A percentile compares a stretch with the other conserved stretches of the same genome.
These are phyloP conservation scores for Neoboletus brunneissimus DNA, from an alignment of 768 basidiomycete genomes.

Conservation along the genomic window DNA sequence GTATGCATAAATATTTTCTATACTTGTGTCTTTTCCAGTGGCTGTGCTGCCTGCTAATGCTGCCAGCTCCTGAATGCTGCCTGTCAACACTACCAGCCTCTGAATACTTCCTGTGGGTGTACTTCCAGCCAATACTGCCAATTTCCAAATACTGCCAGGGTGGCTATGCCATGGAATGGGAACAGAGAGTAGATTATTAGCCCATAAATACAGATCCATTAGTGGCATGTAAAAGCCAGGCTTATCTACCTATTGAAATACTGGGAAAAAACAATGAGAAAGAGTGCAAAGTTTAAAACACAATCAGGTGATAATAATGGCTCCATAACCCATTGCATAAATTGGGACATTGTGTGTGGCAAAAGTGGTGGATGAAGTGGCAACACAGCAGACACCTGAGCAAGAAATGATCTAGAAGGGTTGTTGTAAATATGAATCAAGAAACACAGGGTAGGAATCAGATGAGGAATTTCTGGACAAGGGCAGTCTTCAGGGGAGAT, in stretches of 20 bases:
- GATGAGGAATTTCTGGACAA: neutral
- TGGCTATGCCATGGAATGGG: no score
- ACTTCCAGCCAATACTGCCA: no score
- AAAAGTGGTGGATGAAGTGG: neutral
- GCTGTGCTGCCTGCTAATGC: no score
- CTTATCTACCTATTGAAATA: neutral
- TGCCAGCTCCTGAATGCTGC: no score
- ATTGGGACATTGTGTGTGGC: neutral
- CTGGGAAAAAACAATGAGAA: neutral
- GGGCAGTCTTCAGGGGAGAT: neutral
- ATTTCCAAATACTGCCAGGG: no score
- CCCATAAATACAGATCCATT: no score
- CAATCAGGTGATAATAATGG: neutral
- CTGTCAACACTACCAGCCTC: no score
- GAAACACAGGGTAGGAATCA: neutral
- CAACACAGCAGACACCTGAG: neutral
- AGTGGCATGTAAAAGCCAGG: no score
- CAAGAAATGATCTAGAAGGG: neutral
- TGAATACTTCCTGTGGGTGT: no score
- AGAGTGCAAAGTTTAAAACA: neutral
- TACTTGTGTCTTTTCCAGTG: no score
- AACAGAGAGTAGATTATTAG: no score
- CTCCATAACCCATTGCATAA: neutral
- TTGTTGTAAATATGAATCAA: neutral
- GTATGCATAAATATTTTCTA: no score